Base-by-base conservation (phyloP, 78 protist genomes). In the Dictyostelium capitatum region DNA sequence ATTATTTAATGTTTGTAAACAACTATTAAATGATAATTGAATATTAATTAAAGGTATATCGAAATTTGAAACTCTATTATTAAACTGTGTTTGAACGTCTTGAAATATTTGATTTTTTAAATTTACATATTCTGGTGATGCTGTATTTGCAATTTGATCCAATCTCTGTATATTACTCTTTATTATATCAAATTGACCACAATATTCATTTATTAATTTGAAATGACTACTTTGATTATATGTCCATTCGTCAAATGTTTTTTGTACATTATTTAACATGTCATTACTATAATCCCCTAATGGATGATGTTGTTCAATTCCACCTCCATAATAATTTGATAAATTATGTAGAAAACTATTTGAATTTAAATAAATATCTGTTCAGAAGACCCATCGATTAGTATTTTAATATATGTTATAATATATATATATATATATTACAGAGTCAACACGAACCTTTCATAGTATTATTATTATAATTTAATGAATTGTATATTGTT, bases 11-110 rank as follows among this genome's bases (percentile, higher is more conserved):
- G 46, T 30, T 47, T 79, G 83, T 28, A 54, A 19, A 25, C 57
- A 79, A 79, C 51, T 54, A 79, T 50, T 54, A 19, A 79, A 79
- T 54, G 83, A 79, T 9, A 54, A n/a, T 12, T 79, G 83, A 30
- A 79, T 79, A 37, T 79, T 79, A 37, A 54, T 50, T 32, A 79
- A 25, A 15, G 83, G 83, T 23, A 79, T 54, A 32, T 54, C 70
- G 20, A 79, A 79, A 30, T 79, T 48, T 20, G 15, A 10, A 15
- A 43, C 70, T 20, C 51, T 79, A 10, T 59, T 25, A 19, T 50
- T 23, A 15, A 79, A 51, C 1, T 30, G 57, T 6, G 25, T 28
- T 23, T 30, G 46, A 12, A 79, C 72, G 32, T 54, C 70, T 25
- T 75, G 19, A 50, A 48, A 48, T 10, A 75, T 28, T 17, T 75